Conservation (phyloP, 2,329 filamentous ascomycete genomes). For the Aspergillus fumigatus region DNA sequence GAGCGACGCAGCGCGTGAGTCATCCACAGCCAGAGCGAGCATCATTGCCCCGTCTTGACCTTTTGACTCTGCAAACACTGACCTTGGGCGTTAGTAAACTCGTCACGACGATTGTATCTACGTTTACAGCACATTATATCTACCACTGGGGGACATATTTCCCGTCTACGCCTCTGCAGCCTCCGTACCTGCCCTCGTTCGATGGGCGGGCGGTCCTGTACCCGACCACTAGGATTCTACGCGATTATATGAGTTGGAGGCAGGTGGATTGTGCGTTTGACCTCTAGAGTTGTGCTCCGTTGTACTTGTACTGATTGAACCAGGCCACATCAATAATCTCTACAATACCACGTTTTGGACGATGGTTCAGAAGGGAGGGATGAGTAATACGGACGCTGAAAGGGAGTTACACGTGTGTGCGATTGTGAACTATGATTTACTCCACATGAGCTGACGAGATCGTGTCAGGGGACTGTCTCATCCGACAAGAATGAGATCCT, state of each 20-base stretch:
- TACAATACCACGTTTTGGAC: slow-evolving; percentile 98
- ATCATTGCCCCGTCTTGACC: not conserved
- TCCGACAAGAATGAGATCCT: slow-evolving; percentile 95
- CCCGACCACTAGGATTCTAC: slow-evolving; percentile 72
- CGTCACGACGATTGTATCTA: slow-evolving; percentile 83
- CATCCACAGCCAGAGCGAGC: not conserved
- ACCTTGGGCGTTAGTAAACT: slow-evolving; percentile 64
- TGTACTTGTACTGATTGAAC: slow-evolving; percentile 1
- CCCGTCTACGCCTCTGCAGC: slow-evolving; percentile 62
- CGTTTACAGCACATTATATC: slow-evolving; percentile 88
- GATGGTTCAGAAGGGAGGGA: slow-evolving; percentile 71
- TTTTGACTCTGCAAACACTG: not conserved
- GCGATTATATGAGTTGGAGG: slow-evolving; percentile 95
- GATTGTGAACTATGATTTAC: not conserved
- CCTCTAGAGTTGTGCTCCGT: slow-evolving; percentile 1
- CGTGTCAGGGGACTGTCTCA: slow-evolving; percentile 67
- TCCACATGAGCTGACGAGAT: slow-evolving; percentile 16
- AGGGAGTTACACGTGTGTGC: slow-evolving; percentile 64
- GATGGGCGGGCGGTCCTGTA: slow-evolving; percentile 90
- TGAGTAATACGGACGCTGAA: slow-evolving; percentile 75
- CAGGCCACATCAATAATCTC: slow-evolving; percentile 94
- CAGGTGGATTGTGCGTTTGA: slow-evolving; percentile 79
- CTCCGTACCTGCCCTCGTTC: slow-evolving; percentile 74
- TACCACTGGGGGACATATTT: slow-evolving; percentile 75
- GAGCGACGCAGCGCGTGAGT: slow-evolving; percentile 73